These are phyloP conservation scores for Cryphonectria japonica DNA, from an alignment of 2,329 filamentous ascomycete species.

Conservation along the genomic window DNA sequence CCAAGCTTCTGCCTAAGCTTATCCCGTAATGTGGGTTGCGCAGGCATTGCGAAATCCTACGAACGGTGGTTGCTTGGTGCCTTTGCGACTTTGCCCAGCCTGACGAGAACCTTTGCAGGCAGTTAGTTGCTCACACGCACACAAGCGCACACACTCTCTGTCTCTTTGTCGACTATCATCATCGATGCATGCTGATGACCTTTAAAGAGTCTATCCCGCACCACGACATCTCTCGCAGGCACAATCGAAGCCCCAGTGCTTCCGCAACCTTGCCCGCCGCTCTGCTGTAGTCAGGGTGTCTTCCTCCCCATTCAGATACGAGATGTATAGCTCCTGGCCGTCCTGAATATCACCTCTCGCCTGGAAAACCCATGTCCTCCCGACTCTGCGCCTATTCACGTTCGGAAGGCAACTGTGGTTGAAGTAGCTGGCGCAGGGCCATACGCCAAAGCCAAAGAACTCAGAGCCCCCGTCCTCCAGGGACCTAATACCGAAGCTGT, in stretches of 20 bases:
- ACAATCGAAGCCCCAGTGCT: constrained; percentile 27
- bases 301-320: constrained; percentile 26
- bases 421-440: constrained; percentile 27
- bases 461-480: constrained; percentile 27
- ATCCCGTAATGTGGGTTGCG: background rate
- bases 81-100: background rate
- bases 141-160: too few species aligned
- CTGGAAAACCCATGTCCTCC: constrained; percentile 24
- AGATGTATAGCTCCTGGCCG: constrained; percentile 24
- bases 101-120: too few species aligned
- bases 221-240: constrained; percentile 18
- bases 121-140: too few species aligned
- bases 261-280: constrained; percentile 19
- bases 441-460: constrained; percentile 27
- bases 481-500: constrained; percentile 29
- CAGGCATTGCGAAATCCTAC: background rate
- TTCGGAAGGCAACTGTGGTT: constrained; percentile 27
- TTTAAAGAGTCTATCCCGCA: background rate
- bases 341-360: constrained; percentile 10
- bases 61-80: background rate
- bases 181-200: too few species aligned
- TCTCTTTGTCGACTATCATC: too few species aligned
- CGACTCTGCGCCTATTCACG: constrained; percentile 17
- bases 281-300: constrained; percentile 6
- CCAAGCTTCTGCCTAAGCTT: constrained; percentile 1